A percentile compares a stretch with the other conserved stretches of the same genome.
These are phyloP conservation scores for Emmonsiellopsis sp. DNA, from an alignment of 2,329 filamentous ascomycete species.

Conservation along the genomic window DNA sequence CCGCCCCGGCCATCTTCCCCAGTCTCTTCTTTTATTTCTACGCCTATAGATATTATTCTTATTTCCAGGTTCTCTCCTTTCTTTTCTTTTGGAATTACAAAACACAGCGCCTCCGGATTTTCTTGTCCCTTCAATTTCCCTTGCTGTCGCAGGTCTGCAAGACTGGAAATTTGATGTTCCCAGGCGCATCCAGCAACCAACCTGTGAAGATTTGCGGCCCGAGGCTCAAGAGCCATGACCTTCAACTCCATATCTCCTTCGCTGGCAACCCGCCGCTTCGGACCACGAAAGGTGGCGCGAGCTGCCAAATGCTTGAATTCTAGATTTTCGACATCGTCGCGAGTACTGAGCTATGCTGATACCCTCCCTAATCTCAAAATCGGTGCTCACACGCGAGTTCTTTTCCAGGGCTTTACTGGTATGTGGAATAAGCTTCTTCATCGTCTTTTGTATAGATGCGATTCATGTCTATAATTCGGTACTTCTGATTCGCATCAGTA, in stretches of 20 bases:
- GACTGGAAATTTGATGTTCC: background rate
- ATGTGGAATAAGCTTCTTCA: constrained; percentile 3
- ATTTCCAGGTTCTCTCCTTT: background rate
- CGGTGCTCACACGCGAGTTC: constrained; percentile 54
- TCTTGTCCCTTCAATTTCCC: background rate
- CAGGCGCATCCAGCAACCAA: background rate
- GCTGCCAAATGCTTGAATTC: constrained; percentile 1
- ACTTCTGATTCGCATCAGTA: background rate
- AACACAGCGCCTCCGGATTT: background rate
- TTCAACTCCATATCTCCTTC: background rate
- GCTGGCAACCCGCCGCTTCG: background rate
- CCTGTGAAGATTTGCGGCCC: background rate
- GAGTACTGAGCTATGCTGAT: constrained; percentile 40
- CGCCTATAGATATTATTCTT: background rate
- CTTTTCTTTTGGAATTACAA: background rate
- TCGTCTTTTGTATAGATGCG: background rate
- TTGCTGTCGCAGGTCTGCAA: background rate
- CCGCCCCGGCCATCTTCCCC: background rate
- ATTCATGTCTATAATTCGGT: background rate
- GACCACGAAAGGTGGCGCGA: background rate
- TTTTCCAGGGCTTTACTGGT: constrained; percentile 65
- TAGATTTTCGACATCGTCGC: constrained; percentile 24
- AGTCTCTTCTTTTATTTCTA: background rate
- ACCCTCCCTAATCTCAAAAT: constrained; percentile 59
- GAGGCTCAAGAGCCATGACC: background rate